Evolutionary conservation across 2,329 filamentous ascomycete species (phyloP).

Genomic region (Curvularia spicifera): DNA sequence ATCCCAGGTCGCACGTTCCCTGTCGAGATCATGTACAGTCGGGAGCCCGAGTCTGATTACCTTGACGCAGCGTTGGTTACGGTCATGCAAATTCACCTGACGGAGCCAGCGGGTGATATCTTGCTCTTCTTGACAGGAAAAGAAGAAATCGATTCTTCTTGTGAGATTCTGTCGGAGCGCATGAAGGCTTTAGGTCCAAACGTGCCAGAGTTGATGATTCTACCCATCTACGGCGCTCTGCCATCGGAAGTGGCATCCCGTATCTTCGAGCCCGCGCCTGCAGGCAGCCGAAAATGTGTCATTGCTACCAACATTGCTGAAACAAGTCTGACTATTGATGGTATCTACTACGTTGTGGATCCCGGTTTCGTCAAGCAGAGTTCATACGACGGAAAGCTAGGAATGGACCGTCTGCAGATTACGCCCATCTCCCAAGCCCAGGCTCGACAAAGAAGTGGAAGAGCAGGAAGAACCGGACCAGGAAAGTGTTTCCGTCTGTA

Average conservation of each 20-base stretch:
- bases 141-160: slow-evolving; percentile 95
- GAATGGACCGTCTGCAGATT: slow-evolving; percentile 95
- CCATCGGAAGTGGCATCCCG: slow-evolving; percentile 91
- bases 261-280: slow-evolving; percentile 92
- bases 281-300: slow-evolving; percentile 87
- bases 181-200: slow-evolving; percentile 94
- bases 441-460: slow-evolving; percentile 90
- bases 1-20: slow-evolving; percentile 95
- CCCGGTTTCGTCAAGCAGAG: slow-evolving; percentile 98
- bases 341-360: slow-evolving; percentile 96
- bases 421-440: slow-evolving; percentile 97
- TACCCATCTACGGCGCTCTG: slow-evolving; percentile 94
- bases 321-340: slow-evolving; percentile 96
- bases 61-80: slow-evolving; percentile 92
- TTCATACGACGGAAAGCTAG: slow-evolving; percentile 93
- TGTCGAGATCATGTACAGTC: slow-evolving; percentile 93
- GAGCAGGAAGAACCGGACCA: slow-evolving; percentile 91
- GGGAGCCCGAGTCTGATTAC: slow-evolving; percentile 95
- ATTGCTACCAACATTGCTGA: slow-evolving; percentile 99
- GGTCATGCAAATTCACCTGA: slow-evolving; percentile 97
- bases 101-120: slow-evolving; percentile 90
- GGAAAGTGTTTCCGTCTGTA: slow-evolving; percentile 91
- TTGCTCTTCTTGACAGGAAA: slow-evolving; percentile 96
- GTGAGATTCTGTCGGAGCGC: slow-evolving; percentile 89
- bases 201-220: slow-evolving; percentile 88